phyloP scores from a whole-genome alignment of 768 basidiomycete species.

The Podaxis mareebaensis region DNA sequence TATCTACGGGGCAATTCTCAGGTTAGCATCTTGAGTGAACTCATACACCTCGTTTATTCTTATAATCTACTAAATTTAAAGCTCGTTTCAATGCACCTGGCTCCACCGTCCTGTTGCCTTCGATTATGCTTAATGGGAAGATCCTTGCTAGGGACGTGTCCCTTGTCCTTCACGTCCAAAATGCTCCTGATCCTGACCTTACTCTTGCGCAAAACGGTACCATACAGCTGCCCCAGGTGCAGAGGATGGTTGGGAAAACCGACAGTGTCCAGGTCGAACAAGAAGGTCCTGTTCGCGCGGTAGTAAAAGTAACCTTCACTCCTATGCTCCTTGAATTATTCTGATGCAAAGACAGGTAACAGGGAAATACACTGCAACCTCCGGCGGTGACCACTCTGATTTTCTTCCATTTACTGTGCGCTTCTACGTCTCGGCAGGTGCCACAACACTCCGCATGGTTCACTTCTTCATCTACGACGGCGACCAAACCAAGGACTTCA shows the following conservation, averaged over 20 bases:
- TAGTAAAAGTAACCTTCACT: conserved; percentile 30
- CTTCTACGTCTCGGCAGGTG: conserved; percentile 35
- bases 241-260: conserved; percentile 25
- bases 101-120: conserved; percentile 29
- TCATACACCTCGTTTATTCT: not conserved
- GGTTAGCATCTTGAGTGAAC: conserved; percentile 21
- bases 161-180: conserved; percentile 33
- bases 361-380: conserved; percentile 32
- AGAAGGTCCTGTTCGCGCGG: conserved; percentile 36
- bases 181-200: conserved; percentile 34
- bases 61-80: not conserved
- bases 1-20: conserved; percentile 35
- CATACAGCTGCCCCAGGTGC: conserved; percentile 17
- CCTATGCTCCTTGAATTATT: not conserved
- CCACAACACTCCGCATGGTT: conserved; percentile 31
- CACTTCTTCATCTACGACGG: conserved; percentile 42
- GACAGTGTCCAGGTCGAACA: conserved; percentile 35
- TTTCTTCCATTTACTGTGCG: conserved; percentile 38
- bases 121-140: conserved; percentile 29
- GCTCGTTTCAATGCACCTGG: conserved; percentile 34
- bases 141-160: conserved; percentile 29
- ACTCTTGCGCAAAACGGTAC: conserved; percentile 15
- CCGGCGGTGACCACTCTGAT: conserved; percentile 28
- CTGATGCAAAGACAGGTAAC: conserved; percentile 25
- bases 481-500: conserved; percentile 38